Base-by-base conservation (phyloP, 257 asterid species). In the Anisodus acutangulus region DNA sequence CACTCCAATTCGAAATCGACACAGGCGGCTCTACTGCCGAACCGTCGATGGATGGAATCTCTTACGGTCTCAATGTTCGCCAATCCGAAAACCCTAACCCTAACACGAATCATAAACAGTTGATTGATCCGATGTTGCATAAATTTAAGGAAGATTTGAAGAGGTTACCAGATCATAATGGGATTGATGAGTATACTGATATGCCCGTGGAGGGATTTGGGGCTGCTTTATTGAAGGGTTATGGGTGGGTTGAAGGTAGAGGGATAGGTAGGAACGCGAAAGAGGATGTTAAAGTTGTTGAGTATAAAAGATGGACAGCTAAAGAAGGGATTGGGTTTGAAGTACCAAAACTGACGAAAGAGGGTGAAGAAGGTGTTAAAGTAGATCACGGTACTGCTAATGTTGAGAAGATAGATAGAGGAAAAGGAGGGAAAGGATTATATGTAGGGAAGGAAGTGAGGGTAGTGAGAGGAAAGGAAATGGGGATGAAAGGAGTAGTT, bases 291-390 rank as follows among this genome's bases (percentile, higher is more conserved):
- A 90, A 91, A 55, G 80, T 90, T 22, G 67, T 82, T 6, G 96
- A 92, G 88, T 90, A 83, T 55, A 87, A 57, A 17, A 92, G 74
- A 85, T 92, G 93, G 88, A 60, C 87, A 16, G 98, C 92, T 19
- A 91, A 95, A 84, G 99, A 94, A 81, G 99, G 99, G 71, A 55
- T 94, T 78, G 98, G 99, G 45, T 93, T 94, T 49, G 91, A 86
- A 47, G 71, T 83, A 6, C 88, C 88, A 4, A 87, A 78, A 82
- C 76, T 31, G 5, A 68, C 13, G 3, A 39, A 51, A 37, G 51
- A 72, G 43, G 80, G 12, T 19, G 59, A 51, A 37, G 51, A 72
- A n/a, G 80, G 12, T 19, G 59, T 19, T 15, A 16, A 58, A 16
- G 63, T 16, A 49, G 64, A 19, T n/a, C 82, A 51, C 5, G 51